Percentiles rank a stretch among this genome's conserved stretches.
Conservation (phyloP, 208 protist species). For the Wallacemonas sp. region DNA sequence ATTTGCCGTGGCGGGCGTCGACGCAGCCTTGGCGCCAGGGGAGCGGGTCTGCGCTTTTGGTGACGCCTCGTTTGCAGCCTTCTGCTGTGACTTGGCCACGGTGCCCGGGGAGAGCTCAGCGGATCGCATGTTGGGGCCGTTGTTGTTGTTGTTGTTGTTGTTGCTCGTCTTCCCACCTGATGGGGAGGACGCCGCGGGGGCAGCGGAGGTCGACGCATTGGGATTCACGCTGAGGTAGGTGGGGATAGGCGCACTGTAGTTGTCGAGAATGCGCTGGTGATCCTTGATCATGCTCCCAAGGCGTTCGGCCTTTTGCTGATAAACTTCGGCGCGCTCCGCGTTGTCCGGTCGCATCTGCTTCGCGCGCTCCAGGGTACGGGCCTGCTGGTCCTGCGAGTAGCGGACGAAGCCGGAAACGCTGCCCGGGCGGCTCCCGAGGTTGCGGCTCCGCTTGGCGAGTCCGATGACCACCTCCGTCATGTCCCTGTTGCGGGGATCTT, state of each 20-base stretch:
- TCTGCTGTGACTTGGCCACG: neutral
- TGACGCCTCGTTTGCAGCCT: no score
- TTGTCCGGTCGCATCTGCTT: neutral
- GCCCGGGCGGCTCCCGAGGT: slow-evolving; percentile 35
- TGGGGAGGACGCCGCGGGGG: neutral
- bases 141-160: neutral
- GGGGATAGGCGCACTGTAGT: slow-evolving; percentile 33
- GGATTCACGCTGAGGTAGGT: slow-evolving; percentile 20
- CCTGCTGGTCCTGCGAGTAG: slow-evolving; percentile 35
- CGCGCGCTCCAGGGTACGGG: slow-evolving; percentile 6
- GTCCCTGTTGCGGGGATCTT: slow-evolving; percentile 19
- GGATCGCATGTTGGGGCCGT: neutral
- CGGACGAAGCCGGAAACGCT: slow-evolving; percentile 37
- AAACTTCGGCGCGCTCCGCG: slow-evolving; percentile 6
- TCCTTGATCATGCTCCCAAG: slow-evolving; percentile 34
- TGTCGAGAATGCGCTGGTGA: slow-evolving; percentile 31
- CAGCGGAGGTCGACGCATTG: neutral
- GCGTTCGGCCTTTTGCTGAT: slow-evolving; percentile 30
- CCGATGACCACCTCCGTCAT: slow-evolving; percentile 33
- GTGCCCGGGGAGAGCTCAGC: slow-evolving; percentile 7
- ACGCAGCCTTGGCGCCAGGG: neutral
- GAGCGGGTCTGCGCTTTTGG: no score
- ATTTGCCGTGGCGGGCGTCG: neutral
- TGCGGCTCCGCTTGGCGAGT: slow-evolving; percentile 35
- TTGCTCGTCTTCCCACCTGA: no score